Base-by-base conservation (phyloP, 78 protist species). In the Polysphondylium violaceum region DNA sequence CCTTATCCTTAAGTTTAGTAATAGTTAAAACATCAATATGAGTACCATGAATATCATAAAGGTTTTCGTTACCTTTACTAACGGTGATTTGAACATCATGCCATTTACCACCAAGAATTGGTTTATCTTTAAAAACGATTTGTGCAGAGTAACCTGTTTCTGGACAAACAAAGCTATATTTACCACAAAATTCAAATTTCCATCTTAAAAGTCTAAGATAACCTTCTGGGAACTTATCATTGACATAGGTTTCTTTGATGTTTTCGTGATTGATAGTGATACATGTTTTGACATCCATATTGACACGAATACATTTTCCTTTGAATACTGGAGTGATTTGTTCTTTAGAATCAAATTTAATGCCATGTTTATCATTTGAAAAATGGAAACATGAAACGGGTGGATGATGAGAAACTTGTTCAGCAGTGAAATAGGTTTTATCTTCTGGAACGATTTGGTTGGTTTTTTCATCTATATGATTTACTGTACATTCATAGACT, bases 271-370 rank as follows among this genome's bases (percentile, higher is more conserved):
- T 60, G n/a, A 76, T 33, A 29, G 87, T 76, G 38, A 68, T 56
- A 53, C 71, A 38, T n/a, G 53, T 56, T 36, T 68, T 53, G 6
- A 81, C 69, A 9, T 81, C 77, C 89, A 81, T 68, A 68, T 38
- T 55, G 7, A 60, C 89, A 53, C 77, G 65, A 56, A 81, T 81
- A 2, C 74, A 73, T 56, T 81, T 81, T n/a, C 89, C 89, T 31
- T 81, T 81, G 69, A 81, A 81, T 38, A 81, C 89, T 81, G 89
- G 89, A 12, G 89, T 81, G 50, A 81, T 81, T 41, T 81, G 89
- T 56, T 81, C 47, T 65, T 40, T 51, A 0, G 78, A 36, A 2
- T 65, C 77, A 33, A 68, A 51, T 68, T 23, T 23, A 31, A 81
- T 68, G 1, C 53, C 53, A 33, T 81, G 89, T 68, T 81, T 81